Evolutionary conservation across 148 eudicot genomes (phyloP), one percentile per base, ranked within the genome.

Genomic region (Limonium bicolor): DNA sequence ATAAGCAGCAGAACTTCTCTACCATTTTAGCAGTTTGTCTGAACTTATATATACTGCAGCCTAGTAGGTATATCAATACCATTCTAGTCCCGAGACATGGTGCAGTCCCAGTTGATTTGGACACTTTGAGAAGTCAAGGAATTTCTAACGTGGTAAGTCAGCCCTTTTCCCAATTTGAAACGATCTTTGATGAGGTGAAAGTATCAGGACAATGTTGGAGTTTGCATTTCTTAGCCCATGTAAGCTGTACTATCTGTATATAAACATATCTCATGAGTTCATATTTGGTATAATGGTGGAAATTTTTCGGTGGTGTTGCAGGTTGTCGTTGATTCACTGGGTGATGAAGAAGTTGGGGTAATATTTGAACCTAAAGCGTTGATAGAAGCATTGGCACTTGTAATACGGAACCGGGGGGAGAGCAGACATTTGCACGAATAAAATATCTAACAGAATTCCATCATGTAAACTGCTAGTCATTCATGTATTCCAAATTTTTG

Each of bases 1-100:
- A 51, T 59, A 23, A 19, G 7, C 30, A 7, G 20, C 10, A 20
- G 37, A n/a, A 23, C 20, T 42, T 11, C 21, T 8, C 42, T 6
- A 9, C 22, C 26, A n/a, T 22, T 39, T n/a, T 13, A 8, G n/a
- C 9, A 46, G 38, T 40, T 63, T 41, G 48, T 48, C 18, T 58
- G 7, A n/a, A n/a, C n/a, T n/a, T n/a, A n/a, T n/a, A n/a, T n/a
- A n/a, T n/a, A n/a, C n/a, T 64, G 67, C 85, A 90, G 97, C 93
- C 97, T 39, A 71, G 62, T 55, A 57, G 61, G 46, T 90, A 84
- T 48, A 70, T 84, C 26, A 84, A 80, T 55, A 75, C 87, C 30
- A 67, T 90, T 46, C 67, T 90, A 63, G 95, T 80, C 53, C 97
- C 97, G 27, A 77, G 67, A 64, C 72, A 69, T 61, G 73, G 87